Percentiles rank a stretch among this genome's conserved stretches.
Evolutionary conservation across 2,329 filamentous ascomycete species (phyloP).

Genomic region (Fusarium bulbicola): DNA sequence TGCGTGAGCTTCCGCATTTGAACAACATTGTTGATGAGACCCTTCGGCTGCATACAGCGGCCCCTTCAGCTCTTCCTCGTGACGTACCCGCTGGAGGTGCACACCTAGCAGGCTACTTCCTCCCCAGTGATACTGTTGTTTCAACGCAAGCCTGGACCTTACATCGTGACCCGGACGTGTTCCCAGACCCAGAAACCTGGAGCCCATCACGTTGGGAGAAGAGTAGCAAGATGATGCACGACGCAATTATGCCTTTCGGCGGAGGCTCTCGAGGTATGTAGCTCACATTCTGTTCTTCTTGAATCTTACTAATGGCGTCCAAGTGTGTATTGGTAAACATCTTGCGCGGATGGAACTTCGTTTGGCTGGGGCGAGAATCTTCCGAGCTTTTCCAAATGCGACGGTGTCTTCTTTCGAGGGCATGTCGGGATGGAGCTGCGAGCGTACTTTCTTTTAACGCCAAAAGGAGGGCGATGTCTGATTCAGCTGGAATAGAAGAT

Average conservation of each 20-base stretch:
- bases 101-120: background rate
- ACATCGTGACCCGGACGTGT: background rate
- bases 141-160: background rate
- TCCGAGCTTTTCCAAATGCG: background rate
- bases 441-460: background rate
- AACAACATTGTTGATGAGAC: background rate
- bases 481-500: background rate
- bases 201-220: background rate
- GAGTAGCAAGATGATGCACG: background rate
- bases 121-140: rapidly evolving
- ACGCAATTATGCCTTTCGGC: background rate
- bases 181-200: background rate
- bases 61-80: background rate
- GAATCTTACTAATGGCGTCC: rapidly evolving
- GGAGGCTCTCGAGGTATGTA: background rate
- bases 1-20: rapidly evolving
- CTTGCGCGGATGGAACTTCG: background rate
- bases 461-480: background rate
- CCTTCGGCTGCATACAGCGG: background rate
- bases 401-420: background rate
- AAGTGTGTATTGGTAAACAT: background rate
- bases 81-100: background rate
- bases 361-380: background rate
- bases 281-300: rapidly evolving
- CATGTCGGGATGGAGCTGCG: background rate